Base-by-base conservation (phyloP, 345 rosid species). In the Euclidium syriacum region DNA sequence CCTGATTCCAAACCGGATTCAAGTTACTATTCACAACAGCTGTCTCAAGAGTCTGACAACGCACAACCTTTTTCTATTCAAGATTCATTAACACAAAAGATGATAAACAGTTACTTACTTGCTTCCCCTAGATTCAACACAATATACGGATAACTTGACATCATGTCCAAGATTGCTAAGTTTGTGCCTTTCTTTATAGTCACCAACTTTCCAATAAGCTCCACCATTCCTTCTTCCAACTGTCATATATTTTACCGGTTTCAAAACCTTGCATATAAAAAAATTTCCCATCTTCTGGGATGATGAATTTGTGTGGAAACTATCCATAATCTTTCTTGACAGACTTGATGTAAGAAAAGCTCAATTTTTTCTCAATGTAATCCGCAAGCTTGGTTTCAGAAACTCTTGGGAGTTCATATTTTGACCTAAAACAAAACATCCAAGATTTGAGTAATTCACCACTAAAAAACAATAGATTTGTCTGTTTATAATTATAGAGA, bases 321-420 rank as follows among this genome's bases (percentile, higher is more conserved):
- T 83, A 80, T 80, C 86, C 60, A 79, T 40, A 41, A 80, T 52
- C 73, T 73, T 83, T 24, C 64, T 65, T 27, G 96, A 85, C 62
- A 80, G 73, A 74, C 79, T 75, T 53, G 82, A 48, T 62, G 73
- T 74, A 24, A 73, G 75, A 72, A 80, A 70, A 36, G 55, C 73
- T 27, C 85, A 52, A 38, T 17, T 39, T 17, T 39, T 39, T 39
- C 70, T 77, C 0, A 85, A 80, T 7, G 79, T 49, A 36, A 85
- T 88, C 60, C 83, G 83, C 71, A 88, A 82, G 63, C 86, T 83
- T 34, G 92, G 86, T 68, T 88, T 83, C 76, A 85, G 34, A 70
- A 88, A 88, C 70, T 83, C 85, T 79, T 88, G n/a, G 92, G 47
- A 66, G 77, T 85, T 85, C 92, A 62, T 88, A 88, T 74, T 88